These are phyloP conservation scores for Candida taoyuanica DNA, from an alignment of 805 yeast species.

Conservation along the genomic window DNA sequence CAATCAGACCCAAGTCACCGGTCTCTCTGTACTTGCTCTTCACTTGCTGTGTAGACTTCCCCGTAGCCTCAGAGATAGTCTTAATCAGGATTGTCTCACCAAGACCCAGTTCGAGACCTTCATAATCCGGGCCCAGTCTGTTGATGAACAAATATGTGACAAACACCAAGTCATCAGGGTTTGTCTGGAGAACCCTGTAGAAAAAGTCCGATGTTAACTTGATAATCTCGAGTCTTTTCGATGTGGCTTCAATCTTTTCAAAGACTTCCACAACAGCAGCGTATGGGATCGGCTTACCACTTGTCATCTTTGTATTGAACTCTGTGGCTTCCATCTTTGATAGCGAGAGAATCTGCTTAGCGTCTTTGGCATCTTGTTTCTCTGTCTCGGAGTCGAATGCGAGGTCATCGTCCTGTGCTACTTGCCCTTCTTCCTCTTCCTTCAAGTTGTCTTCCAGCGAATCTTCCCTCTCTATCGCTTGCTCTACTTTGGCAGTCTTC, in stretches of 20 bases:
- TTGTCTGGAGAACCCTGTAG: constrained; percentile 51
- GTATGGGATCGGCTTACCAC: constrained; percentile 30
- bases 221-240: constrained; percentile 80
- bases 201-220: constrained; percentile 72
- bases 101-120: constrained; percentile 86
- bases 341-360: constrained; percentile 18
- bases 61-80: constrained; percentile 87
- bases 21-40: constrained; percentile 68
- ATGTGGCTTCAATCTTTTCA: constrained; percentile 70
- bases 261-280: constrained; percentile 54
- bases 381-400: constrained; percentile 24
- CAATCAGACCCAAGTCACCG: constrained; percentile 91
- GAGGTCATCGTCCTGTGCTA: constrained; percentile 16
- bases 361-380: constrained; percentile 22
- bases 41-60: constrained; percentile 66
- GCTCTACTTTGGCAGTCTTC: not conserved
- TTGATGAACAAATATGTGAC: constrained; percentile 85
- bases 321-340: constrained; percentile 10
- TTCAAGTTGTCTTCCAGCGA: not conserved
- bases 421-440: constrained; percentile 2
- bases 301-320: constrained; percentile 5
- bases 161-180: constrained; percentile 52
- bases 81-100: constrained; percentile 88
- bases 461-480: constrained; percentile 1
- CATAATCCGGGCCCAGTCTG: constrained; percentile 92